These are phyloP conservation scores for Apiospora saccharicola DNA, from an alignment of 2,329 filamentous ascomycete genomes.

Conservation along the genomic window DNA sequence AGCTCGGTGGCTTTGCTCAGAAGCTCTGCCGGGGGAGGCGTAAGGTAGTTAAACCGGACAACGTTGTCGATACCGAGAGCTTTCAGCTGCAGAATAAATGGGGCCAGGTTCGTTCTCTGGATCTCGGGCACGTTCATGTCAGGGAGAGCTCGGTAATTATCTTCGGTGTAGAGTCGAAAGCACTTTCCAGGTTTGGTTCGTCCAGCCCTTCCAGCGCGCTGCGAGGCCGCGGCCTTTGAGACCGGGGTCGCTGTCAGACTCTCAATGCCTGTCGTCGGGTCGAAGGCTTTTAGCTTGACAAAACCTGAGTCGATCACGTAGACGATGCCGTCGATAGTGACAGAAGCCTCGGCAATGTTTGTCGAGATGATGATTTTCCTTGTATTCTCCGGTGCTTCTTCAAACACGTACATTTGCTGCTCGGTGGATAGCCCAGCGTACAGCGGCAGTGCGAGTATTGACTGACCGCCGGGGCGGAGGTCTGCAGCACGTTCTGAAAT, in stretches of 20 bases:
- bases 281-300: slow-evolving; percentile 87
- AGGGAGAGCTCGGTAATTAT: slow-evolving; percentile 69
- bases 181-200: slow-evolving; percentile 92
- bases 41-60: slow-evolving; percentile 87
- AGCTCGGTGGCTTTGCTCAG: slow-evolving; percentile 87
- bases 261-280: slow-evolving; percentile 86
- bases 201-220: slow-evolving; percentile 88
- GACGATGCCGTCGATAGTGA: slow-evolving; percentile 91
- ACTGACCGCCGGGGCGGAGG: slow-evolving; percentile 64
- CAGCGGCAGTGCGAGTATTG: slow-evolving; percentile 76
- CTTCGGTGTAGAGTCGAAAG: slow-evolving; percentile 88
- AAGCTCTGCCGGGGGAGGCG: slow-evolving; percentile 83
- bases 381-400: slow-evolving; percentile 79
- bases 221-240: slow-evolving; percentile 91
- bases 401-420: slow-evolving; percentile 95
- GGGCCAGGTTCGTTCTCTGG: slow-evolving; percentile 88
- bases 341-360: slow-evolving; percentile 95
- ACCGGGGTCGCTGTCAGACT: slow-evolving; percentile 81
- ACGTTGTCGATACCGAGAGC: slow-evolving; percentile 96
- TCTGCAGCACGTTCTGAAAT: slow-evolving; percentile 75
- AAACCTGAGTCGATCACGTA: slow-evolving; percentile 92
- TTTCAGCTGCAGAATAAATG: slow-evolving; percentile 89
- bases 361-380: slow-evolving; percentile 93
- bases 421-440: slow-evolving; percentile 91
- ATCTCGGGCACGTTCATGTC: slow-evolving; percentile 87